Conservation (phyloP, 345 rosid species). For the Camelina laxa region DNA sequence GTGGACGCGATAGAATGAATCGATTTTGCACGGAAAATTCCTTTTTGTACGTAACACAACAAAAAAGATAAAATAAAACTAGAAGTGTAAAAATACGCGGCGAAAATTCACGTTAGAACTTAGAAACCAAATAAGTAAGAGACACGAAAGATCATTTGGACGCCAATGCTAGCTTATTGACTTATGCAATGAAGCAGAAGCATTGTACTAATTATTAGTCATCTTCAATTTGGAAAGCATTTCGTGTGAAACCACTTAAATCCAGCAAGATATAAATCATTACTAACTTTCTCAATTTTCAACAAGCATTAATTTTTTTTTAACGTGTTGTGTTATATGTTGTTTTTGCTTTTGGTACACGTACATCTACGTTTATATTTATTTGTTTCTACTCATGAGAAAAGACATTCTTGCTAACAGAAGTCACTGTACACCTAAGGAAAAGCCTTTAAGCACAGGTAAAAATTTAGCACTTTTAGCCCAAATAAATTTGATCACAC, state of each 20-base stretch:
- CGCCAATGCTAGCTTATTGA: conserved; percentile 32
- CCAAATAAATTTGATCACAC: neutral
- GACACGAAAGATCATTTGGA: conserved; percentile 6
- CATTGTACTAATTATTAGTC: neutral
- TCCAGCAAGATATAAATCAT: conserved; percentile 24
- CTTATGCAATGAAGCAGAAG: neutral
- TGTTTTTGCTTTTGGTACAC: neutral
- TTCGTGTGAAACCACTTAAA: conserved; percentile 13
- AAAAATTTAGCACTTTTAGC: neutral
- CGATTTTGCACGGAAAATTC: conserved; percentile 1
- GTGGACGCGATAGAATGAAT: neutral
- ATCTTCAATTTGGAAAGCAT: conserved; percentile 5
- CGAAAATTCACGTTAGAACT: neutral
- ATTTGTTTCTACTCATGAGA: neutral
- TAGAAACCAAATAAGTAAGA: neutral
- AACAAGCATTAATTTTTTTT: neutral
- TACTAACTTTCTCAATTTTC: neutral
- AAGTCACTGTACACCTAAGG: neutral
- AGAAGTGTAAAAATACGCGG: neutral
- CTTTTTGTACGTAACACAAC: conserved; percentile 15
- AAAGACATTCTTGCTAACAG: neutral
- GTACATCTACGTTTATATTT: neutral
- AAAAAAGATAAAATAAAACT: conserved; percentile 10
- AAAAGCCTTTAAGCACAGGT: neutral
- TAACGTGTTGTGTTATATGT: conserved; percentile 1